Conservation (phyloP, 208 protist genomes). For the Kentomonas sorsogonicus region DNA sequence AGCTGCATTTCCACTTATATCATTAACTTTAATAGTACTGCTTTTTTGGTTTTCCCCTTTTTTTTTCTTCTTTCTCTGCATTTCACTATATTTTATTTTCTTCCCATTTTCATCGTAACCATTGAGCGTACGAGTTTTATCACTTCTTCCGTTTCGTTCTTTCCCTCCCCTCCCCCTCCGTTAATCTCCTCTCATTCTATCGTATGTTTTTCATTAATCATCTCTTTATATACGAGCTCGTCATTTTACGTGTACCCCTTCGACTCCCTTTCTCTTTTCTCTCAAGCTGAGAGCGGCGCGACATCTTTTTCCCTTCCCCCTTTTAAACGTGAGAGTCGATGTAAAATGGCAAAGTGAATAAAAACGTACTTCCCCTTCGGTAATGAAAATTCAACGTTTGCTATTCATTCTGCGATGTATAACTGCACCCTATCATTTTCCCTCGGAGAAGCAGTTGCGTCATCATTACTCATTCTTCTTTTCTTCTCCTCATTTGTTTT, state of each 20-base stretch:
- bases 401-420: no score
- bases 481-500: not conserved
- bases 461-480: not conserved
- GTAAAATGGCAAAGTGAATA: constrained; percentile 4
- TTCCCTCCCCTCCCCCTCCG: not conserved
- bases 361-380: no score
- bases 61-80: constrained; percentile 13
- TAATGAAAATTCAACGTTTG: no score
- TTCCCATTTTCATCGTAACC: constrained; percentile 1
- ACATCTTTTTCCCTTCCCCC: no score
- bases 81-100: not conserved
- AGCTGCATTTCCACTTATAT: no score
- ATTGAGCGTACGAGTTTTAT: not conserved
- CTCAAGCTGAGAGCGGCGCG: no score
- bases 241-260: constrained; percentile 74
- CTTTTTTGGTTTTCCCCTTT: not conserved
- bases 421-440: no score
- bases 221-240: constrained; percentile 19
- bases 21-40: no score
- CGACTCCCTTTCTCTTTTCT: no score
- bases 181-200: not conserved
- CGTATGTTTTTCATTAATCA: not conserved
- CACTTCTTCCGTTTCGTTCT: not conserved
- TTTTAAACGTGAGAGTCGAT: no score
- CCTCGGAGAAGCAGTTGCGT: no score